Percentiles rank a stretch among this genome's conserved stretches.
Conservation (phyloP, 306 rosid genomes). For the Arachis stenosperma region DNA sequence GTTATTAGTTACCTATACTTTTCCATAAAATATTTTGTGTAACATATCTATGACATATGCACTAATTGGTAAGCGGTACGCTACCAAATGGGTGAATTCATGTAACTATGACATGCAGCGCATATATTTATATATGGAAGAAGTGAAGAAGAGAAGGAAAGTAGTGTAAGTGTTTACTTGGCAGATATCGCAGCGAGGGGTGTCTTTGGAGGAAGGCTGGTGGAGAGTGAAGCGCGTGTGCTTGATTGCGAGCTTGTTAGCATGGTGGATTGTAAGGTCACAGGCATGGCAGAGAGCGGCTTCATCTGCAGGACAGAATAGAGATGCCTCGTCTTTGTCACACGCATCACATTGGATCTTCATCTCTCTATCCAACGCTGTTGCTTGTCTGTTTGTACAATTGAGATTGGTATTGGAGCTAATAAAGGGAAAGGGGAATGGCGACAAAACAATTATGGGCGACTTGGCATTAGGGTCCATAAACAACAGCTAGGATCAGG, state of each 20-base stretch:
- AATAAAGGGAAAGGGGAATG: constrained; percentile 7
- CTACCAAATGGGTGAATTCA: not conserved
- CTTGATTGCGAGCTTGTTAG: constrained; percentile 77
- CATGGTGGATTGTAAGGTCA: constrained; percentile 75
- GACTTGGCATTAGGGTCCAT: constrained; percentile 49
- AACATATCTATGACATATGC: too few species aligned
- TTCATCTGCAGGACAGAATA: constrained; percentile 89
- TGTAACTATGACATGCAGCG: not conserved
- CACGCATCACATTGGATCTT: constrained; percentile 90
- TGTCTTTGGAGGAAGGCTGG: constrained; percentile 50
- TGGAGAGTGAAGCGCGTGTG: constrained; percentile 72
- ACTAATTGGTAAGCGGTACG: constrained; percentile 39
- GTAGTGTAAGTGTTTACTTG: constrained; percentile 51
- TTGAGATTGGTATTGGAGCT: constrained; percentile 4
- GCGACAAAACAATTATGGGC: constrained; percentile 67
- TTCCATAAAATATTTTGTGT: too few species aligned
- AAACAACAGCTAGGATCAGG: constrained; percentile 45
- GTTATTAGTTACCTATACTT: too few species aligned
- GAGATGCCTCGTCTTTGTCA: constrained; percentile 59
- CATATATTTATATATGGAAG: not conserved
- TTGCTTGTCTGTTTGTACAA: not conserved
- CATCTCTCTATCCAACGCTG: constrained; percentile 42
- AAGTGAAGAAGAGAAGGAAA: not conserved
- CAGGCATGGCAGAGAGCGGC: constrained; percentile 83
- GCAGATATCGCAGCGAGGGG: constrained; percentile 84